phyloP scores from a whole-genome alignment of 202 grass and related monocot genomes.

The Elaeis oleifera region DNA sequence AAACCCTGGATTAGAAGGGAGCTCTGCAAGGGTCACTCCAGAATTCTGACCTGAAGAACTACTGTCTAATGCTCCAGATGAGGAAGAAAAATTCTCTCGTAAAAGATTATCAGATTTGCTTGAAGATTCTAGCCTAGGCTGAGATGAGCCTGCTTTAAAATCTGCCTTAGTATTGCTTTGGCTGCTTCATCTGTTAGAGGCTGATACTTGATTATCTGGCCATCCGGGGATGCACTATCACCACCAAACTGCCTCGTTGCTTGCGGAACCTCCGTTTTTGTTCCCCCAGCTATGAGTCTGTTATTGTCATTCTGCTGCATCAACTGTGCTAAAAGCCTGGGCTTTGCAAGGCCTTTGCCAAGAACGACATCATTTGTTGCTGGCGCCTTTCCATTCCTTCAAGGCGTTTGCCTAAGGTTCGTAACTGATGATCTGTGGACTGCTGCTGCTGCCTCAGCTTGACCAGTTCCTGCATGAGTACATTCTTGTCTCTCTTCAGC shows the following conservation, averaged over 20 bases:
- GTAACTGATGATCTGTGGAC: conserved; percentile 77
- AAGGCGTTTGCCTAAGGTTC: conserved; percentile 72
- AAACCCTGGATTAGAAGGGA: conserved; percentile 38
- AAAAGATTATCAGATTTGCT: conserved; percentile 41
- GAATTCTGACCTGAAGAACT: conserved; percentile 48
- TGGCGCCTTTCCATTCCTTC: conserved; percentile 86
- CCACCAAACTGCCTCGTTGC: conserved; percentile 43
- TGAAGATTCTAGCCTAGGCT: conserved; percentile 36
- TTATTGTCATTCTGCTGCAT: conserved; percentile 88
- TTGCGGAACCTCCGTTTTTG: conserved; percentile 85
- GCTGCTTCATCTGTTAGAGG: conserved; percentile 91
- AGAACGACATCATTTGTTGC: conserved; percentile 95
- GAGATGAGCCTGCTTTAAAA: conserved; percentile 44
- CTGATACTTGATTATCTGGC: conserved; percentile 88
- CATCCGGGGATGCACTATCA: conserved; percentile 37
- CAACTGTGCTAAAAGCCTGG: conserved; percentile 82
- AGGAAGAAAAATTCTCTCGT: conserved; percentile 34
- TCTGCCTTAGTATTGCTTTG: conserved; percentile 87
- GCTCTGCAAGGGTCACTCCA: conserved; percentile 67
- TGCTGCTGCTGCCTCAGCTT: conserved; percentile 86
- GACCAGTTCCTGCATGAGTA: conserved; percentile 92
- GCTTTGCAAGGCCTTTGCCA: conserved; percentile 84
- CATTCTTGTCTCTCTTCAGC: conserved; percentile 95
- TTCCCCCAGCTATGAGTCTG: conserved; percentile 45
- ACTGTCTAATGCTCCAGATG: conserved; percentile 35